Evolutionary conservation across 2,329 filamentous ascomycete species (phyloP).

Genomic region (Fusarium transvaalense): DNA sequence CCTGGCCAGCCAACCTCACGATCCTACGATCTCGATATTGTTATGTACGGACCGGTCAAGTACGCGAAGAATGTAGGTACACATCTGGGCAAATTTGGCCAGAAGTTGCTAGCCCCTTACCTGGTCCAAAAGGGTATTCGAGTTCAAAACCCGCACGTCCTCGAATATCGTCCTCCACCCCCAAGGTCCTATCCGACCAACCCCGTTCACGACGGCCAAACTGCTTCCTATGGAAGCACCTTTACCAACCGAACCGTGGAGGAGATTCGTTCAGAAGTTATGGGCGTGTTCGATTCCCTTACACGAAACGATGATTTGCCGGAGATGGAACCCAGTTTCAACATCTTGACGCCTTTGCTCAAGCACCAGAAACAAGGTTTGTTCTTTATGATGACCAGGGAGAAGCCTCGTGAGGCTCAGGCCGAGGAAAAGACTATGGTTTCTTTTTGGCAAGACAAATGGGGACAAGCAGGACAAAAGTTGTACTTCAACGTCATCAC

Average conservation of each 20-base stretch:
- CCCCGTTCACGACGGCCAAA: constrained; percentile 44
- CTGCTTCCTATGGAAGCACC: constrained; percentile 46
- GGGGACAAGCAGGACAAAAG: constrained; percentile 63
- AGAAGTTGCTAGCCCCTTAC: constrained; percentile 76
- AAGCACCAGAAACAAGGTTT: constrained; percentile 92
- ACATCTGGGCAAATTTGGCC: constrained; percentile 71
- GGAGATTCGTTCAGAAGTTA: constrained; percentile 86
- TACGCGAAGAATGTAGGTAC: constrained; percentile 74
- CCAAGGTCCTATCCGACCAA: constrained; percentile 50
- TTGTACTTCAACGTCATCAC: constrained; percentile 89
- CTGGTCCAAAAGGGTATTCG: constrained; percentile 76
- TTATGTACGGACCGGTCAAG: constrained; percentile 81
- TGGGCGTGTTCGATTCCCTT: constrained; percentile 88
- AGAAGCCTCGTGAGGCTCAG: constrained; percentile 73
- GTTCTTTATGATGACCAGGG: constrained; percentile 85
- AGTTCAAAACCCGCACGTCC: constrained; percentile 81
- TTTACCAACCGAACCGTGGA: constrained; percentile 75
- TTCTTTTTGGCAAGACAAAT: constrained; percentile 80
- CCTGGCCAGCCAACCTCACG: constrained; percentile 72
- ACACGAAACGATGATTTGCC: constrained; percentile 81
- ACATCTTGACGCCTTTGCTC: constrained; percentile 77
- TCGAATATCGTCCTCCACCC: constrained; percentile 60
- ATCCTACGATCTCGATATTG: constrained; percentile 75
- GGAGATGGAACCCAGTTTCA: constrained; percentile 73
- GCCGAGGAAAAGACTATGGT: constrained; percentile 71